Conservation (phyloP, 305 asterid species). For the Fraxinus nigra region DNA sequence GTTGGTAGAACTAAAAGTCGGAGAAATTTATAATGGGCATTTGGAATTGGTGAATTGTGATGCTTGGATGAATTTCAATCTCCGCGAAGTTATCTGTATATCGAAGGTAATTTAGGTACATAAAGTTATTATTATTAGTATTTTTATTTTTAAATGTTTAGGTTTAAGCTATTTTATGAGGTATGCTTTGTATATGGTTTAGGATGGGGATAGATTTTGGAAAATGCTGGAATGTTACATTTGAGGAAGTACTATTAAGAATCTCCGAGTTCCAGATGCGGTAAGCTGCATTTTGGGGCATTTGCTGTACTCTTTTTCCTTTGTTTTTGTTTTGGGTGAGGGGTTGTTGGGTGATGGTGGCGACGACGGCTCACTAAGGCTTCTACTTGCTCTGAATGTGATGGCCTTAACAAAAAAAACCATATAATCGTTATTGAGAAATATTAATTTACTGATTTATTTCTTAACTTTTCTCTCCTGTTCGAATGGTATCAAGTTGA, state of each 20-base stretch:
- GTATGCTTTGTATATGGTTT: not conserved
- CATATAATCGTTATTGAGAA: not conserved
- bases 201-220: not conserved
- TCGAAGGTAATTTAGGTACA: not conserved
- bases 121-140: not conserved
- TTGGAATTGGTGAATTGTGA: not conserved
- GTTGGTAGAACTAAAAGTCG: not conserved
- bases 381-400: not conserved
- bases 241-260: not conserved
- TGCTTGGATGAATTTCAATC: not conserved
- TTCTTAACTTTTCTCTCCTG: not conserved
- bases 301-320: not conserved
- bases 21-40: not conserved
- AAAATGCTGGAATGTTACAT: not conserved
- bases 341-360: not conserved
- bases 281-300: not conserved
- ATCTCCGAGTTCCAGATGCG: not conserved
- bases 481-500: not conserved
- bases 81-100: not conserved
- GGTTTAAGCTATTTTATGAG: not conserved
- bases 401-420: not conserved
- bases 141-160: not conserved
- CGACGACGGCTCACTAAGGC: not conserved
- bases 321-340: not conserved
- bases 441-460: not conserved